These are phyloP conservation scores for Cryptococcus neoformans DNA, from an alignment of 1,284 basidiomycete species.

Conservation along the genomic window DNA sequence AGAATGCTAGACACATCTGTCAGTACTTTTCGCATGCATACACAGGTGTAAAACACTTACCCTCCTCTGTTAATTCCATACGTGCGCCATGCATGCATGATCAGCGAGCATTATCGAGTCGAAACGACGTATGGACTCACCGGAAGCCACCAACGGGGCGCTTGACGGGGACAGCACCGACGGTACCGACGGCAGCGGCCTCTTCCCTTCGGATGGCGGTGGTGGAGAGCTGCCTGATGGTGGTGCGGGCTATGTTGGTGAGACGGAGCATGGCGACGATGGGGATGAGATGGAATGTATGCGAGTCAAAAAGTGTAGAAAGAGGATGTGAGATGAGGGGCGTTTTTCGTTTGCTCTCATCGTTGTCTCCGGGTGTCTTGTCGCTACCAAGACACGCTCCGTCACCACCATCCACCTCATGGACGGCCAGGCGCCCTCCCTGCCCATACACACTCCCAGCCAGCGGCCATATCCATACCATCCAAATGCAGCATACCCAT, in stretches of 20 bases:
- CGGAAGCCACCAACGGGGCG: slow-evolving; percentile 75
- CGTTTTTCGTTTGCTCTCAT: not conserved
- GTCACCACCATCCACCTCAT: not conserved
- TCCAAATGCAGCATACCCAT: too few relatives aligned
- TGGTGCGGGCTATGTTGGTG: slow-evolving; percentile 7
- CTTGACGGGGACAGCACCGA: slow-evolving; percentile 56
- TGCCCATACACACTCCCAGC: not conserved
- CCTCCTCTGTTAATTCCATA: slow-evolving; percentile 10
- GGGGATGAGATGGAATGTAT: not conserved
- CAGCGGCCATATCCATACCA: not conserved
- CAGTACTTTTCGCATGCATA: not conserved
- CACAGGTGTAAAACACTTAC: slow-evolving; percentile 9
- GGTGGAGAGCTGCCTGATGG: slow-evolving; percentile 46
- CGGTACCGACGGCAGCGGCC: slow-evolving; percentile 26
- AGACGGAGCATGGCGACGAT: slow-evolving; percentile 1
- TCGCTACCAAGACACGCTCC: not conserved
- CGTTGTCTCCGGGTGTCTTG: not conserved
- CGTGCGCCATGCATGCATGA: not conserved
- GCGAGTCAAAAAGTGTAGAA: not conserved
- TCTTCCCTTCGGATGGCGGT: slow-evolving; percentile 55
- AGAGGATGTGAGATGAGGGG: not conserved
- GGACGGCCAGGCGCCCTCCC: not conserved
- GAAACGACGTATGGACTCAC: slow-evolving; percentile 16
- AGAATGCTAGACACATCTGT: slow-evolving; percentile 59
- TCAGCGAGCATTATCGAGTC: not conserved